These are phyloP conservation scores for Syzygium oleosum DNA, from an alignment of 345 rosid species.

Conservation along the genomic window DNA sequence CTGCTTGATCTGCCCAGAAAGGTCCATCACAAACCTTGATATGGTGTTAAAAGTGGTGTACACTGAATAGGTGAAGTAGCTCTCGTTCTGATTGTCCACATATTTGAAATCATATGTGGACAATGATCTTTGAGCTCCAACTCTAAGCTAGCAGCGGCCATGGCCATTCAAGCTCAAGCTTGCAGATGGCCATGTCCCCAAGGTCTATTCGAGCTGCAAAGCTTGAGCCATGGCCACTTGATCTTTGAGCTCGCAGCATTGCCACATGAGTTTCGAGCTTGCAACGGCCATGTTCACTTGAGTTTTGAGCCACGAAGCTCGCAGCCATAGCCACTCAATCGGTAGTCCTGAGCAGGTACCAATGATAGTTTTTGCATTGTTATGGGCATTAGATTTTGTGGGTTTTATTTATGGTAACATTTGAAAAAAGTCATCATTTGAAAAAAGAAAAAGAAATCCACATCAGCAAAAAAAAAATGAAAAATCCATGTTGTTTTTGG, in stretches of 20 bases:
- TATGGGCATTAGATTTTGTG: no score
- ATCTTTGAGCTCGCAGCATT: background rate
- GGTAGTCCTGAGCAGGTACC: no score
- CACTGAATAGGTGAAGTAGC: constrained; percentile 52
- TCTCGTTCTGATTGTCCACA: constrained; percentile 25
- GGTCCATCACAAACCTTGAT: constrained; percentile 42
- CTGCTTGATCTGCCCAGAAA: constrained; percentile 52
- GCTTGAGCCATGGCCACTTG: background rate
- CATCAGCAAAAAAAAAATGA: no score
- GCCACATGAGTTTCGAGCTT: background rate
- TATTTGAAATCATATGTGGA: constrained; percentile 51
- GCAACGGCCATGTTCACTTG: background rate
- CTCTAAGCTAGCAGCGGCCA: background rate
- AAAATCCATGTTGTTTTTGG: no score
- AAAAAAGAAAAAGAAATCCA: no score
- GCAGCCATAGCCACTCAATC: background rate
- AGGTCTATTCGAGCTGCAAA: background rate
- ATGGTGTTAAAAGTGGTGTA: constrained; percentile 6
- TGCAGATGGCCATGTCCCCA: background rate
- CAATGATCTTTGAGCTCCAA: no score
- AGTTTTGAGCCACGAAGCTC: background rate
- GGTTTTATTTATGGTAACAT: no score
- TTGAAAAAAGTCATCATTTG: no score
- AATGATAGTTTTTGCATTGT: no score
- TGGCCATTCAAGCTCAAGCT: background rate